Evolutionary conservation across 2,329 filamentous ascomycete genomes (phyloP).

Genomic region (Fonsecaea nubica): DNA sequence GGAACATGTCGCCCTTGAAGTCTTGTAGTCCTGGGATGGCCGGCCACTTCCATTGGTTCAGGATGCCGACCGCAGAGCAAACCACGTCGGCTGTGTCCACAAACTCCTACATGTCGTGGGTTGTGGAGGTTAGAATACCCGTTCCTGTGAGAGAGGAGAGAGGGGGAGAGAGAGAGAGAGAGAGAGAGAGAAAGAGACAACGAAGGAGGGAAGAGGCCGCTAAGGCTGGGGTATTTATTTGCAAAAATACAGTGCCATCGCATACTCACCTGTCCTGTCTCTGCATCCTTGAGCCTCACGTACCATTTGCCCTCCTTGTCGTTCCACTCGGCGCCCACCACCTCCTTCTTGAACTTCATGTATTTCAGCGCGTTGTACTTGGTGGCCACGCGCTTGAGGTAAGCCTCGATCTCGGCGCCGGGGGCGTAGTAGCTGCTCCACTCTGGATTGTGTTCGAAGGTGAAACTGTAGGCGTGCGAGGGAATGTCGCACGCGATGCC

Average conservation of each 20-base stretch:
- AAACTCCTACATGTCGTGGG: no score
- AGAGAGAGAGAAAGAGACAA: no score
- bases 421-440: conserved; percentile 1
- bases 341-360: conserved; percentile 32
- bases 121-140: no score
- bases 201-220: no score
- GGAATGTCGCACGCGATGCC: neutral
- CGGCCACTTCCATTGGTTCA: conserved; percentile 54
- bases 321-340: conserved; percentile 30
- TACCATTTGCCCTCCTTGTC: conserved; percentile 25
- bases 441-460: conserved; percentile 3
- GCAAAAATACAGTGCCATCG: no score
- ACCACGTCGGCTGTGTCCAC: no score
- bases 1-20: conserved; percentile 42
- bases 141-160: no score
- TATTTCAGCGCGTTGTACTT: conserved; percentile 36
- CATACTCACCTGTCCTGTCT: no score
- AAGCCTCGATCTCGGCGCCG: conserved; percentile 30
- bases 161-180: no score
- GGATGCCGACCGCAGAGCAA: no score
- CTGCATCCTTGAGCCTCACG: neutral
- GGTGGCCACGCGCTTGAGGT: conserved; percentile 22
- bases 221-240: no score
- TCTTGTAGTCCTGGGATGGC: conserved; percentile 37
- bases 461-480: neutral